These are phyloP conservation scores for Candida ovalis DNA, from an alignment of 805 yeast genomes.

Conservation along the genomic window DNA sequence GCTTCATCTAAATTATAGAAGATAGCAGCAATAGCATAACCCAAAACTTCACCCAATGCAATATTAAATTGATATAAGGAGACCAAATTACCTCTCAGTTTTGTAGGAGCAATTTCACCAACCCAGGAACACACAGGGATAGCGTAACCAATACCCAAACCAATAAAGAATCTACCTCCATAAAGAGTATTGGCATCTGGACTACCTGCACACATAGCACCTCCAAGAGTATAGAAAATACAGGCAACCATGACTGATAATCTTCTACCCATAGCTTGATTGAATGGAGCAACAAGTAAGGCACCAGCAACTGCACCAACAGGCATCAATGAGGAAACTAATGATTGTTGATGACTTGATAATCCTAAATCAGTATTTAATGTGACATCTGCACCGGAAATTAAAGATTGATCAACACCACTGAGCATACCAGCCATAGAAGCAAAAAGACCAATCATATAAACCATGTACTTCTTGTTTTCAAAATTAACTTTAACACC, in stretches of 20 bases:
- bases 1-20: constrained; percentile 53
- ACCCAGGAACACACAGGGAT: constrained; percentile 64
- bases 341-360: constrained; percentile 41
- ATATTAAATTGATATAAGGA: constrained; percentile 61
- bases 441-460: constrained; percentile 52
- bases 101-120: constrained; percentile 56
- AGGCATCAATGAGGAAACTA: constrained; percentile 62
- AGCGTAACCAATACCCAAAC: constrained; percentile 64
- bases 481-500: constrained; percentile 36
- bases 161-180: constrained; percentile 58
- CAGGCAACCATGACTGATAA: constrained; percentile 52
- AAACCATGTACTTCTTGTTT: constrained; percentile 43
- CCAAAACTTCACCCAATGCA: constrained; percentile 64
- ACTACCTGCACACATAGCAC: constrained; percentile 53
- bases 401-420: constrained; percentile 65
- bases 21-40: constrained; percentile 61
- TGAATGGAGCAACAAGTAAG: constrained; percentile 54
- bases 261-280: constrained; percentile 53
- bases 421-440: constrained; percentile 62
- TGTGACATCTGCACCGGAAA: constrained; percentile 58
- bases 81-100: constrained; percentile 56
- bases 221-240: constrained; percentile 58
- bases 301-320: constrained; percentile 66
- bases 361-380: constrained; percentile 42
- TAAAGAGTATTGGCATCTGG: constrained; percentile 44